Evolutionary conservation across 306 rosid species (phyloP).

Genomic region (Vigna hirtella): DNA sequence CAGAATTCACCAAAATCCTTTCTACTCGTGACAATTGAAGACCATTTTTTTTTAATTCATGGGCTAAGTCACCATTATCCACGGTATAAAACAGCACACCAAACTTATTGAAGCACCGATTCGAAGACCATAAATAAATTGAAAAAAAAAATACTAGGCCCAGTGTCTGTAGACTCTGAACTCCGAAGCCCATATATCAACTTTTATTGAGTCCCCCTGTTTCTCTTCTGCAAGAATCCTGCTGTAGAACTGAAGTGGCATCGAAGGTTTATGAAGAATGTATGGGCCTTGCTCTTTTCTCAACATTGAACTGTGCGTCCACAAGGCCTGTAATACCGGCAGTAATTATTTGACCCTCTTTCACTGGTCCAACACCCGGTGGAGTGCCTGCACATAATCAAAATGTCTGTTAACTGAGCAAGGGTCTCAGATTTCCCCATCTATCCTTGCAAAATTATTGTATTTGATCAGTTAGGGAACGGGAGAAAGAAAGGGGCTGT

Average conservation of each 20-base stretch:
- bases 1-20: neutral
- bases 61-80: conserved; percentile 3
- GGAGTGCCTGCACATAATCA: conserved; percentile 85
- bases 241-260: neutral
- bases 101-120: conserved; percentile 29
- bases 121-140: conserved; percentile 11
- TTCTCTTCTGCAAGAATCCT: conserved; percentile 14
- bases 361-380: conserved; percentile 93
- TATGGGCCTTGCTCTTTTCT: conserved; percentile 52
- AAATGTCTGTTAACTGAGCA: conserved; percentile 34
- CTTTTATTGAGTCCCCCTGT: conserved; percentile 17
- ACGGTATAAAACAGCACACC: neutral
- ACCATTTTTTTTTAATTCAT: neutral
- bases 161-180: neutral
- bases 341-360: conserved; percentile 82
- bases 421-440: neutral
- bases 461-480: conserved; percentile 14
- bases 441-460: neutral
- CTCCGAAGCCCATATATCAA: neutral
- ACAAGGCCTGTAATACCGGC: conserved; percentile 85
- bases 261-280: conserved; percentile 34
- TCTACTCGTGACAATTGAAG: conserved; percentile 8
- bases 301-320: conserved; percentile 77
- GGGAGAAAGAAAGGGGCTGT: neutral
- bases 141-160: neutral